These are phyloP conservation scores for Niveomyces coronatus DNA, from an alignment of 2,329 filamentous ascomycete genomes.

Conservation along the genomic window DNA sequence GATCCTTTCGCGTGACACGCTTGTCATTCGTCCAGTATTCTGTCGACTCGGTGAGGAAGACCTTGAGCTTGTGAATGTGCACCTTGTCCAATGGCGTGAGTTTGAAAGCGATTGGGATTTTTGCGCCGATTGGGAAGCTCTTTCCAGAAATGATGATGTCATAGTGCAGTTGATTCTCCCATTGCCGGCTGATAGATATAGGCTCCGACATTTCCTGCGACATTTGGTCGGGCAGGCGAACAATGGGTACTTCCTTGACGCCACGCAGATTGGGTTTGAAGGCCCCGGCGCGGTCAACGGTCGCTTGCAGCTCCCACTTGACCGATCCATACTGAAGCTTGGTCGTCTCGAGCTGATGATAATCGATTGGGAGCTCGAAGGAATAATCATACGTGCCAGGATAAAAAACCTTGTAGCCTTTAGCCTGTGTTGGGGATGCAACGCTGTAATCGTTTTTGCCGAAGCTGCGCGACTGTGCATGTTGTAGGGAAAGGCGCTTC, in stretches of 20 bases:
- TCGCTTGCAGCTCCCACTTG: constrained; percentile 78
- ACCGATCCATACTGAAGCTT: constrained; percentile 79
- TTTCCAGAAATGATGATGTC: constrained; percentile 95
- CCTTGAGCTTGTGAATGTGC: constrained; percentile 84
- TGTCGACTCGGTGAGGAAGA: constrained; percentile 80
- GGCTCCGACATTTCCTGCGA: constrained; percentile 87
- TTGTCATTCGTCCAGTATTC: constrained; percentile 86
- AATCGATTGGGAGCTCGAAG: constrained; percentile 84
- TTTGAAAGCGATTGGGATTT: constrained; percentile 89
- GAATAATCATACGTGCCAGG: constrained; percentile 59
- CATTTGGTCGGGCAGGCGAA: constrained; percentile 76
- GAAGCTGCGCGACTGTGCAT: constrained; percentile 76
- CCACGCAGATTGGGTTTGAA: constrained; percentile 85
- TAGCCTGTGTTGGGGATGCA: constrained; percentile 47
- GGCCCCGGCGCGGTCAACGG: constrained; percentile 74
- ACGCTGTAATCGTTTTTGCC: constrained; percentile 65
- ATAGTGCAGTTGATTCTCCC: constrained; percentile 93
- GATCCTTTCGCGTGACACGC: constrained; percentile 74
- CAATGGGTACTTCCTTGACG: constrained; percentile 69
- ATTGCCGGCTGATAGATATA: constrained; percentile 85
- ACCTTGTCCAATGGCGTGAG: constrained; percentile 88
- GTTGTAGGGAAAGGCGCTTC: constrained; percentile 65
- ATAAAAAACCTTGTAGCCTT: constrained; percentile 78
- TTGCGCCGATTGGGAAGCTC: constrained; percentile 79
- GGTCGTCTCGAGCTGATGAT: constrained; percentile 79